Evolutionary conservation across 1,284 basidiomycete species (phyloP), one percentile per base, ranked within the genome.

Genomic region (Leucoagaricus sp.): DNA sequence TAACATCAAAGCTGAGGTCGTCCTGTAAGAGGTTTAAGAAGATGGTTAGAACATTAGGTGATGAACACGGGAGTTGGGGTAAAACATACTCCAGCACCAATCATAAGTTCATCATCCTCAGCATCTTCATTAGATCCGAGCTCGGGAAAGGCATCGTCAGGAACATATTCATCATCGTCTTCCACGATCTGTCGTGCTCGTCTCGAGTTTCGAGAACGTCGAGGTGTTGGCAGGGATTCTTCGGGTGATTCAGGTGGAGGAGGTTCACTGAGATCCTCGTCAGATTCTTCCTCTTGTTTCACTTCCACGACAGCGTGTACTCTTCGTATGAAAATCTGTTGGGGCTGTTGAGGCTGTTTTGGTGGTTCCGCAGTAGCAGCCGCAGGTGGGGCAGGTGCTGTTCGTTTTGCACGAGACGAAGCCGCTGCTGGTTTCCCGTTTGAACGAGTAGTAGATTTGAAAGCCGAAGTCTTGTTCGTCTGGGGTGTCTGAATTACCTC

Each of bases 81-180:
- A 28, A 33, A 41, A 36, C 73, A 60, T 49, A 84, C 84, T 72
- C 77, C 75, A 25, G 73, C 69, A 28, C 80, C 79, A 66, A 86
- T 75, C 74, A 79, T 75, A 28, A 86, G 62, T 61, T 85, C 83
- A 58, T 85, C 82, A 10, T 83, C 81, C 19, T 77, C 83, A 17
- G 80, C 77, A n/a, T 74, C 60, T 19, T 36, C 17, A 13, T 29
- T 36, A 13, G 33, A 41, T 10, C 48, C 52, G 3, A 41, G 9
- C 23, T 51, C 40, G 15, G 23, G 54, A 33, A 53, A 55, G 7
- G 61, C 63, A 23, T 57, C 60, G 17, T 57, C 51, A 25, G 38
- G 34, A 38, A 38, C 54, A 50, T 58, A 58, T 13, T 60, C 63
- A 53, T 65, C 61, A 34, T 65, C 58, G 34, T 61, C 58, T 17